These are phyloP conservation scores for Moricandia moricandioides DNA, from an alignment of 345 rosid species.

Conservation along the genomic window DNA sequence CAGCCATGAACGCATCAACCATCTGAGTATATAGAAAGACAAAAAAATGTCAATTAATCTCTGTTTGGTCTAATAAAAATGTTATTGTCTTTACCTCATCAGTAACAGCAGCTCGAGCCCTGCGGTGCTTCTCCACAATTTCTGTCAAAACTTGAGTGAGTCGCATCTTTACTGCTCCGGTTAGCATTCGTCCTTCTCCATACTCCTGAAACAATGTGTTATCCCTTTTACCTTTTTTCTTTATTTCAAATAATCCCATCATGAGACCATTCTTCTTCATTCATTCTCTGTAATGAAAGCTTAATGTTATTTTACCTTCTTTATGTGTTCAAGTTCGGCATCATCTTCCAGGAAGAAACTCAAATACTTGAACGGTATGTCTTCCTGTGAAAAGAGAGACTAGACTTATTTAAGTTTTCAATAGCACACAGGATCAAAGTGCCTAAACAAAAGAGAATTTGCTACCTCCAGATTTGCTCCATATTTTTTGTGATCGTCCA, in stretches of 20 bases:
- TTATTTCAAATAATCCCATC: no score
- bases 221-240: no score
- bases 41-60: not conserved
- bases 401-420: no score
- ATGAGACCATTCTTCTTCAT: not conserved
- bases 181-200: slow-evolving; percentile 79
- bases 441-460: no score
- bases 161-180: slow-evolving; percentile 74
- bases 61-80: not conserved
- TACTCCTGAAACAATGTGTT: slow-evolving; percentile 52
- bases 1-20: slow-evolving; percentile 94
- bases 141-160: slow-evolving; percentile 66
- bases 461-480: slow-evolving; percentile 81
- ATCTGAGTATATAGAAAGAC: slow-evolving; percentile 45
- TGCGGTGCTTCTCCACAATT: slow-evolving; percentile 75
- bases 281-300: not conserved
- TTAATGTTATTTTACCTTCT: not conserved
- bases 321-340: no score
- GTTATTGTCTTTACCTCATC: slow-evolving; percentile 55
- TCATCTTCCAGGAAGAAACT: no score
- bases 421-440: no score
- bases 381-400: no score
- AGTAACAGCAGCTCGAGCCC: slow-evolving; percentile 78
- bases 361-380: no score
- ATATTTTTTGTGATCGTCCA: slow-evolving; percentile 60